Conservation (phyloP, 2,329 filamentous ascomycete species). For the Epicoccum sorghinum region DNA sequence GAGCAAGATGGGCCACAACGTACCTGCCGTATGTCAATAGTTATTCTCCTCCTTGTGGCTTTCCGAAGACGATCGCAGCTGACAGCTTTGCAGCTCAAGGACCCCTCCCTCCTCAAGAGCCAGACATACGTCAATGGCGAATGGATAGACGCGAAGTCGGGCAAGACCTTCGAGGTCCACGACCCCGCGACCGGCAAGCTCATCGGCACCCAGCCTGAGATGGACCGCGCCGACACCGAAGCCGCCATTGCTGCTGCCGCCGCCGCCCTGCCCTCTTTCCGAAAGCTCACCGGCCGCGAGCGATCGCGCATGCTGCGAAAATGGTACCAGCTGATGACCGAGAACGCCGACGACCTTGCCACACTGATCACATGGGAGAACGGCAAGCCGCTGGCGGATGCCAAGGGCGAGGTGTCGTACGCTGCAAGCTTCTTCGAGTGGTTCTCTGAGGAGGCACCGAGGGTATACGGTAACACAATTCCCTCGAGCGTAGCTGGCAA, state of each 20-base stretch:
- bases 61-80: conserved; percentile 1
- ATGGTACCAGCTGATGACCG: conserved; percentile 82
- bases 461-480: conserved; percentile 70
- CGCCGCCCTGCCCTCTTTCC: conserved; percentile 74
- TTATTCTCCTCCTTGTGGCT: neutral
- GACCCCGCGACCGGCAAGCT: conserved; percentile 83
- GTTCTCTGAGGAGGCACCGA: conserved; percentile 49
- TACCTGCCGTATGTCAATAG: conserved; percentile 46
- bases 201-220: conserved; percentile 86
- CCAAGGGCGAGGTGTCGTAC: conserved; percentile 49
- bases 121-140: conserved; percentile 89
- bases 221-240: conserved; percentile 77
- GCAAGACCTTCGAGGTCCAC: conserved; percentile 86
- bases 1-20: conserved; percentile 49
- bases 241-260: conserved; percentile 83
- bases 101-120: conserved; percentile 74
- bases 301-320: conserved; percentile 74
- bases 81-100: conserved; percentile 50
- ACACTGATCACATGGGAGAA: conserved; percentile 89
- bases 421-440: conserved; percentile 51
- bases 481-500: conserved; percentile 72
- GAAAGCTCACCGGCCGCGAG: conserved; percentile 74
- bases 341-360: conserved; percentile 80
- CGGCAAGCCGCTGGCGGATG: conserved; percentile 74
- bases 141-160: conserved; percentile 85